These are phyloP conservation scores for Drechslerella coelobrocha DNA, from an alignment of 2,329 filamentous ascomycete species.

Conservation along the genomic window DNA sequence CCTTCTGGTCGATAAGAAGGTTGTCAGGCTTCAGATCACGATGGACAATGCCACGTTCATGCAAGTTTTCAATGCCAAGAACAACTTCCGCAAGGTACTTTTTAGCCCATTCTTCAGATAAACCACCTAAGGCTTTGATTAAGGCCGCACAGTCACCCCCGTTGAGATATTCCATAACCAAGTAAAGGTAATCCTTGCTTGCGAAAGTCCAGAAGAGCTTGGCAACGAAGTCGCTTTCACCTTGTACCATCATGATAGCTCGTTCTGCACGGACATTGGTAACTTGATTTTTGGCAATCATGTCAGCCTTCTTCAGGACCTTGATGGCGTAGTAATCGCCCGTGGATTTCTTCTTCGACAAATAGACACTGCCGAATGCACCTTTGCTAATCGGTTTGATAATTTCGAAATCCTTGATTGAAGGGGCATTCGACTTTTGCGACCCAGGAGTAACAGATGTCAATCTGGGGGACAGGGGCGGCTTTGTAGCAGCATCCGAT, in stretches of 20 bases:
- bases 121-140: constrained; percentile 88
- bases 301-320: constrained; percentile 98
- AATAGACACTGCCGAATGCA: constrained; percentile 95
- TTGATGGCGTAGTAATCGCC: constrained; percentile 99
- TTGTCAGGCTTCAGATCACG: constrained; percentile 97
- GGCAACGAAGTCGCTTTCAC: constrained; percentile 97
- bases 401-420: constrained; percentile 99
- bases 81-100: constrained; percentile 97
- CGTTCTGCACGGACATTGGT: constrained; percentile 98
- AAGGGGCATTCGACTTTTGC: constrained; percentile 86
- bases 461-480: constrained; percentile 82
- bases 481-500: constrained; percentile 68
- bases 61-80: constrained; percentile 93
- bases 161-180: constrained; percentile 99
- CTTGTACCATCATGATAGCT: constrained; percentile 99
- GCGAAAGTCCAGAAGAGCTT: constrained; percentile 99
- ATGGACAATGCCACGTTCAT: constrained; percentile 93
- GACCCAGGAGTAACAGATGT: constrained; percentile 77
- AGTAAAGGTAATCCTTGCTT: constrained; percentile 97
- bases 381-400: constrained; percentile 99
- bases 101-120: constrained; percentile 97
- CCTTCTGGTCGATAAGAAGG: constrained; percentile 92
- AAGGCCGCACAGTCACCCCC: constrained; percentile 95
- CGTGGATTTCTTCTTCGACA: constrained; percentile 98
- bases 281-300: constrained; percentile 99